Evolutionary conservation across 306 rosid genomes (phyloP).

Genomic region (Malus orientalis): DNA sequence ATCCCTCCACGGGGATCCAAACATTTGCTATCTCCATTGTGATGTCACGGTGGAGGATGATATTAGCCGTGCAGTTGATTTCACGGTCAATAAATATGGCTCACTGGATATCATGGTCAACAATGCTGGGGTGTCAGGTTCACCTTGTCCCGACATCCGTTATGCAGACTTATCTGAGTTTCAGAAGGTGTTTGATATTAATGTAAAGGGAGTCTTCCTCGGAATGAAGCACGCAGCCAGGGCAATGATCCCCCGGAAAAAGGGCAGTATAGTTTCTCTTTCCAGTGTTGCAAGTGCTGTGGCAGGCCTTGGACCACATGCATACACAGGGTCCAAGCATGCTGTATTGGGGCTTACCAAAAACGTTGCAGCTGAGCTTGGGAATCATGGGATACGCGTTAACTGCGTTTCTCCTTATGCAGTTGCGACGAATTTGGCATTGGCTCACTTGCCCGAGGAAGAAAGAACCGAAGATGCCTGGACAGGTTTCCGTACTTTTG

Average conservation of each 20-base stretch:
- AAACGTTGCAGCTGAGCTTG: constrained; percentile 81
- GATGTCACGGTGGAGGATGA: constrained; percentile 66
- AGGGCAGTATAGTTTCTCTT: constrained; percentile 71
- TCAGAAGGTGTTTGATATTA: constrained; percentile 59
- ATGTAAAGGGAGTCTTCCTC: constrained; percentile 70
- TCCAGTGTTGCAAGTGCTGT: constrained; percentile 39
- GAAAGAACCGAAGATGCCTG: constrained; percentile 58
- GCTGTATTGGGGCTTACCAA: constrained; percentile 72
- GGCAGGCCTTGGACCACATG: constrained; percentile 61
- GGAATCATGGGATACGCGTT: constrained; percentile 48
- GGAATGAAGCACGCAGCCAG: constrained; percentile 84
- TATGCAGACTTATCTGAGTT: constrained; percentile 50
- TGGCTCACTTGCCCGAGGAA: constrained; percentile 60
- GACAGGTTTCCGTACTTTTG: constrained; percentile 33
- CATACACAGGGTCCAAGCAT: constrained; percentile 73
- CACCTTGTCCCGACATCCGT: constrained; percentile 66
- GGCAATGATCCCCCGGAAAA: constrained; percentile 55
- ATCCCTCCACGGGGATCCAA: constrained; percentile 35
- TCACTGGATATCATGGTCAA: constrained; percentile 78
- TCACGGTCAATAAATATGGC: constrained; percentile 47
- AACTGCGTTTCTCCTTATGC: constrained; percentile 47
- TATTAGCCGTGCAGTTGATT: constrained; percentile 46
- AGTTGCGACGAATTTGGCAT: constrained; percentile 42
- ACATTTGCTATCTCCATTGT: constrained; percentile 36
- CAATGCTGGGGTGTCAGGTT: constrained; percentile 76